These are phyloP conservation scores for Arbutus unedo DNA, from an alignment of 148 eudicot species.

Conservation along the genomic window DNA sequence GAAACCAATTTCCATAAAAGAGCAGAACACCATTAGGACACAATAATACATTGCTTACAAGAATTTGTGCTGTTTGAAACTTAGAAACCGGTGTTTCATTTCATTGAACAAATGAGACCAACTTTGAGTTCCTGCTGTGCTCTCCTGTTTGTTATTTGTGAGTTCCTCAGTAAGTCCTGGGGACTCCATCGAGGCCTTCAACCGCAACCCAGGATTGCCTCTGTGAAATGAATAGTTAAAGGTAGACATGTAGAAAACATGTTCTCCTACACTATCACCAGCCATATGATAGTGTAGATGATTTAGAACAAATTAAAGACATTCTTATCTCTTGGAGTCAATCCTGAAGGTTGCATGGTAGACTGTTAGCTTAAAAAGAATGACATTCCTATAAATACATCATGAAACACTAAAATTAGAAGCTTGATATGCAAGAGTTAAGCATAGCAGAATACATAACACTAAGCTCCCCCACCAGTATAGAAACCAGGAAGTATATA, in stretches of 20 bases:
- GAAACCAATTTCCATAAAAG: neutral
- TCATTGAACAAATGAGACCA: slow-evolving; percentile 43
- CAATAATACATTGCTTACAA: slow-evolving; percentile 46
- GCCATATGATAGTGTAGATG: neutral
- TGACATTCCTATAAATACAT: slow-evolving; percentile 30
- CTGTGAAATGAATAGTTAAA: slow-evolving; percentile 28
- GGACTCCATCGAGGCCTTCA: slow-evolving; percentile 50
- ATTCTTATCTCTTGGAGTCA: slow-evolving; percentile 39
- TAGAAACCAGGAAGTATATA: neutral
- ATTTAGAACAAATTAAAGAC: slow-evolving; percentile 20
- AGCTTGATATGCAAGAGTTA: slow-evolving; percentile 17
- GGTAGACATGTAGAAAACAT: slow-evolving; percentile 2
- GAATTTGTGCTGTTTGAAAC: slow-evolving; percentile 73
- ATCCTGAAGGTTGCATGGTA: slow-evolving; percentile 28
- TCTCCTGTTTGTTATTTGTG: slow-evolving; percentile 28
- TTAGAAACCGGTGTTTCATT: slow-evolving; percentile 61
- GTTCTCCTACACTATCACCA: slow-evolving; percentile 1
- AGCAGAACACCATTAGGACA: neutral
- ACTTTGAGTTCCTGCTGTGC: slow-evolving; percentile 20
- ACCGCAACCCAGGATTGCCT: slow-evolving; percentile 38
- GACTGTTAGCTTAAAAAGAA: slow-evolving; percentile 33
- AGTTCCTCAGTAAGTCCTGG: slow-evolving; percentile 36
- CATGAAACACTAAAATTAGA: slow-evolving; percentile 31
- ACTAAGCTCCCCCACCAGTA: neutral
- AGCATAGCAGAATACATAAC: slow-evolving; percentile 9